A percentile compares a stretch with the other conserved stretches of the same genome.
phyloP scores from a whole-genome alignment of 345 rosid genomes.

The Fremontodendron californicum region DNA sequence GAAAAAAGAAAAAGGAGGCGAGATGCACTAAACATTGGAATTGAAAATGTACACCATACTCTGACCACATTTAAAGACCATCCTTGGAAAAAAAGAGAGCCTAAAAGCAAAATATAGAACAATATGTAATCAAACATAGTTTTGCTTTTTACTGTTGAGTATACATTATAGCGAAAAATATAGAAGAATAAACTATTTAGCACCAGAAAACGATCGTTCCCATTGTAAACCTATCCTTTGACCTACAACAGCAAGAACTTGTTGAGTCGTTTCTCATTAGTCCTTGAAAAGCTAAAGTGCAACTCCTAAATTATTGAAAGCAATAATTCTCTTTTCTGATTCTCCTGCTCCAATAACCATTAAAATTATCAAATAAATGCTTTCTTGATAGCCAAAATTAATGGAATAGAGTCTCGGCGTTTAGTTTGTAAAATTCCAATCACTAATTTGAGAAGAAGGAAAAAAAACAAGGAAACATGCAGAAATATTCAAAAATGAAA shows the following conservation, averaged over 20 bases:
- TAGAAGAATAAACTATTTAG: neutral
- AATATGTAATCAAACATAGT: neutral
- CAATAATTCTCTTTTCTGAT: neutral
- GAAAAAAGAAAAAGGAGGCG: neutral
- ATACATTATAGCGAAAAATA: neutral
- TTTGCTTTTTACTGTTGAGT: neutral
- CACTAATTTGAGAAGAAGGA: neutral
- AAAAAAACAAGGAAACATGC: neutral
- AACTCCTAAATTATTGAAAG: neutral
- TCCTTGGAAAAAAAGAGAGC: neutral
- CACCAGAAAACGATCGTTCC: neutral
- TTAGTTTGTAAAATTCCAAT: neutral
- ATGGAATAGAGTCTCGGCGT: neutral
- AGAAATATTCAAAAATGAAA: neutral
- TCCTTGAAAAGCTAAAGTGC: neutral
- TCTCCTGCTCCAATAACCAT: neutral
- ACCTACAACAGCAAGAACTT: neutral
- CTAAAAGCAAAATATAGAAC: neutral
- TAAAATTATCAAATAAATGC: neutral
- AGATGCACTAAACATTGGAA: neutral
- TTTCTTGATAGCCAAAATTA: neutral
- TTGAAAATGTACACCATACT: neutral
- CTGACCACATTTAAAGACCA: neutral
- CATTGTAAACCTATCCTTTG: neutral
- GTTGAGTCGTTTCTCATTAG: neutral